Evolutionary conservation across 352 stramenopile genomes (phyloP), one percentile per base, ranked within the genome.

Genomic region (Lagenidium giganteum): DNA sequence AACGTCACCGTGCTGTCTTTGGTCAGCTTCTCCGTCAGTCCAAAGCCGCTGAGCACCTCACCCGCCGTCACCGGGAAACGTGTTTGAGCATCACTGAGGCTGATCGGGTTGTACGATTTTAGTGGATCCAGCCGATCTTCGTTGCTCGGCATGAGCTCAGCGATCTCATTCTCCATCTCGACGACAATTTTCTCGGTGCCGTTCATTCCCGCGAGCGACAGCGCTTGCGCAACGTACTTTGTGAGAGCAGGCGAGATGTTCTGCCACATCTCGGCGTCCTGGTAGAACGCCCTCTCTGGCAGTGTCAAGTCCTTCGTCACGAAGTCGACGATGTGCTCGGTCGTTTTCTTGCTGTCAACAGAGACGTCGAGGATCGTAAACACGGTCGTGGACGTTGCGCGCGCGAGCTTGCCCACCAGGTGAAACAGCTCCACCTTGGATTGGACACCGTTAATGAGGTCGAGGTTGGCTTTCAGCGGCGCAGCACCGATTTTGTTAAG

Each of bases 241-340:
- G 57, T 55, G 28, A 65, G 51, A 14, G 61, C 51, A 11, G 44
- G 44, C 46, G 75, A 65, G 9, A 76, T 31, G 29, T 51, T 39
- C 3, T 32, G 20, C 8, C 70, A 70, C 2, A 57, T 56, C n/a
- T 54, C 35, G 14, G 54, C 45, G 38, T 96, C 77, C 53, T 90
- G 86, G 36, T 97, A 92, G 56, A 97, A 97, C 52, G 95, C 90
- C 32, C 72, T 61, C 49, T 93, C 83, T 2, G 86, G 80, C 14
- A 98, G 59, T 22, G 61, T 73, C 33, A 97, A 64, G 3, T 84
- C 54, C 8, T 42, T 66, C 45, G 90, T 68, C 20, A 49, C 64
- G 5, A 95, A 47, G 54, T 93, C 77, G 1, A 83, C 52, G 12
- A 93, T 60, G 37, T 77, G 87, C 22, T 62, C 58, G 25, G 82